Evolutionary conservation across 768 basidiomycete species (phyloP).

Genomic region (Tulasnella sp.): DNA sequence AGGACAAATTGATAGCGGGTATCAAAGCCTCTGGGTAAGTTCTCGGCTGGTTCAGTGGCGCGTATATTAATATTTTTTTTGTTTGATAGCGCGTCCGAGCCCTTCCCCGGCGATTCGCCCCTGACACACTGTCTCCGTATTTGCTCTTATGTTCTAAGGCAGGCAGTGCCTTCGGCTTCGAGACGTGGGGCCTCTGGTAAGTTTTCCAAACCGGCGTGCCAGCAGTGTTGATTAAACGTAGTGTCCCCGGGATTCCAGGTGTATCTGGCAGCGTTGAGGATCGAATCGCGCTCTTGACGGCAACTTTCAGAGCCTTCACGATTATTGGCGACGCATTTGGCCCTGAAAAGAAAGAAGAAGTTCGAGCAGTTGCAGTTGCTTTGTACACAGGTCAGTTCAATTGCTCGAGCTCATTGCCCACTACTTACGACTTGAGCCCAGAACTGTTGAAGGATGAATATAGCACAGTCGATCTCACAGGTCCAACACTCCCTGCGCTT

Average conservation of each 20-base stretch:
- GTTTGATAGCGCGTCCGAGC: conserved; percentile 17
- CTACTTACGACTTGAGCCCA: conserved; percentile 39
- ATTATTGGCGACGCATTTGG: conserved; percentile 62
- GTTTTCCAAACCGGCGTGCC: background rate
- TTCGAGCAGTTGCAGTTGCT: conserved; percentile 75
- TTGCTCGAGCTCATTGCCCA: background rate
- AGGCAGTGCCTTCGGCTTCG: conserved; percentile 58
- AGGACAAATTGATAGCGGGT: conserved; percentile 37
- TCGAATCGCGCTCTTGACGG: conserved; percentile 64
- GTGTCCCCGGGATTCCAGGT: background rate
- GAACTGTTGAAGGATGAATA: conserved; percentile 89
- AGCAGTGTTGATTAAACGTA: conserved; percentile 15
- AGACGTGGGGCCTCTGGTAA: background rate
- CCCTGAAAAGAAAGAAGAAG: conserved; percentile 65
- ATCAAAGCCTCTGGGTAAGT: conserved; percentile 15
- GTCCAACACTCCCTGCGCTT: conserved; percentile 77
- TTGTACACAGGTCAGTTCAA: conserved; percentile 69
- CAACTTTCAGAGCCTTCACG: conserved; percentile 64
- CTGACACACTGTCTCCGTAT: conserved; percentile 77
- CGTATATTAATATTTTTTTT: too few species aligned
- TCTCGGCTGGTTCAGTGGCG: background rate
- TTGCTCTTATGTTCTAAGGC: conserved; percentile 77
- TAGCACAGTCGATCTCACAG: conserved; percentile 74
- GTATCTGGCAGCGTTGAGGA: conserved; percentile 46
- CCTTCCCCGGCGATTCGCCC: conserved; percentile 42